Conservation (phyloP, 441 rosid genomes). For the Aquilaria agallochum region DNA sequence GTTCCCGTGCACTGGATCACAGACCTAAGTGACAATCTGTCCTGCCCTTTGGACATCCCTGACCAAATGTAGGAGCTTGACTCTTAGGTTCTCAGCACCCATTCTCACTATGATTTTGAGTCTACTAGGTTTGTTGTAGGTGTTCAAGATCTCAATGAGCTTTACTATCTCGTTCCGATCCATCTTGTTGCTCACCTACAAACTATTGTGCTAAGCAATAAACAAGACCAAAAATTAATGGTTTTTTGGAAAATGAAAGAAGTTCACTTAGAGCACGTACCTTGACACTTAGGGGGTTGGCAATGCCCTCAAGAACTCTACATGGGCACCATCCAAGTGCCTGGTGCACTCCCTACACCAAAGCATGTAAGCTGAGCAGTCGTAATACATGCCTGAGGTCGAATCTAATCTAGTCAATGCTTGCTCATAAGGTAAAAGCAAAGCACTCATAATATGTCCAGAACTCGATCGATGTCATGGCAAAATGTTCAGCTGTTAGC, state of each 20-base stretch:
- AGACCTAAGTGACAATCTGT: slow-evolving; percentile 79
- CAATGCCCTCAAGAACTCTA: no score
- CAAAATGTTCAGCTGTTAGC: slow-evolving; percentile 67
- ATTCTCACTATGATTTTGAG: slow-evolving; percentile 42
- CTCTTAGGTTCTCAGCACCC: slow-evolving; percentile 41
- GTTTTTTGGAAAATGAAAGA: no score
- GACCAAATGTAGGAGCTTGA: slow-evolving; percentile 69
- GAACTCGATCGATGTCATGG: slow-evolving; percentile 79
- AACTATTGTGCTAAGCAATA: slow-evolving; percentile 19
- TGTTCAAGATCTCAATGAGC: slow-evolving; percentile 63
- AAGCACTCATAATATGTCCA: slow-evolving; percentile 89
- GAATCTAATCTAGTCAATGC: slow-evolving; percentile 77
- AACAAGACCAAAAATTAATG: no score
- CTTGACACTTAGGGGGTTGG: no score
- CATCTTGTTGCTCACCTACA: slow-evolving; percentile 84
- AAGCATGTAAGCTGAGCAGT: slow-evolving; percentile 84
- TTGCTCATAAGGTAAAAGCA: slow-evolving; percentile 81
- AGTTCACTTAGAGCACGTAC: no score
- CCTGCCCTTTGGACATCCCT: slow-evolving; percentile 71
- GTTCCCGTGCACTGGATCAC: slow-evolving; percentile 92
- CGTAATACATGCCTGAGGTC: slow-evolving; percentile 82
- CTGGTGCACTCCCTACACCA: slow-evolving; percentile 58
- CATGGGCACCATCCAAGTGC: no score
- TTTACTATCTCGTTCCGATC: slow-evolving; percentile 78
- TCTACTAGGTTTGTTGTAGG: slow-evolving; percentile 70